Conservation (phyloP, 129 eudicot genomes). For the Lactuca sativa region DNA sequence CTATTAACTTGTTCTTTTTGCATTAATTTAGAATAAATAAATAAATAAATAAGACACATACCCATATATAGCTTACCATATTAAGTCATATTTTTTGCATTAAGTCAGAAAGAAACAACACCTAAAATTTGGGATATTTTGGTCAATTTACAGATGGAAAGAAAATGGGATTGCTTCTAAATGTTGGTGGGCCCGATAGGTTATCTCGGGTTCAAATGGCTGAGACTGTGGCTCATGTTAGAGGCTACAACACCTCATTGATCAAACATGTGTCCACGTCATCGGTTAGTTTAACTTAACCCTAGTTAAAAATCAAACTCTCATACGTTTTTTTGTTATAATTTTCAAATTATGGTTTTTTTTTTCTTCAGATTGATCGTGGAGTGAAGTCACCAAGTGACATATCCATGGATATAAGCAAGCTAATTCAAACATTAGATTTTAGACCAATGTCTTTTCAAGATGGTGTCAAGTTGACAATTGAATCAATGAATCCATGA, state of each 20-base stretch:
- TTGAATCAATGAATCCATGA: conserved; percentile 53
- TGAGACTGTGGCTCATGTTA: conserved; percentile 66
- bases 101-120: neutral
- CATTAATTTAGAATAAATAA: too few species aligned
- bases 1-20: too few species aligned
- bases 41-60: too few species aligned
- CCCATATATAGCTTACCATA: neutral
- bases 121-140: conserved; percentile 1
- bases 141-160: conserved; percentile 53
- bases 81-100: neutral
- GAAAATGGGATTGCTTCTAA: conserved; percentile 54
- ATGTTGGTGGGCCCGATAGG: conserved; percentile 86
- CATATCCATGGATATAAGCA: conserved; percentile 84
- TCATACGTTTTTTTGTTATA: neutral
- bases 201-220: conserved; percentile 95
- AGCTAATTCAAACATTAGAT: conserved; percentile 52
- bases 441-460: conserved; percentile 54
- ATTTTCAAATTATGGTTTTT: conserved; percentile 7
- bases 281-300: conserved; percentile 49
- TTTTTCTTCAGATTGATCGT: conserved; percentile 64
- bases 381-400: conserved; percentile 92
- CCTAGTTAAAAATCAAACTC: neutral
- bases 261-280: conserved; percentile 84
- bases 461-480: conserved; percentile 72
- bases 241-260: conserved; percentile 60